Base-by-base conservation (phyloP, 2,329 filamentous ascomycete genomes). In the Paecilomyces variotii region DNA sequence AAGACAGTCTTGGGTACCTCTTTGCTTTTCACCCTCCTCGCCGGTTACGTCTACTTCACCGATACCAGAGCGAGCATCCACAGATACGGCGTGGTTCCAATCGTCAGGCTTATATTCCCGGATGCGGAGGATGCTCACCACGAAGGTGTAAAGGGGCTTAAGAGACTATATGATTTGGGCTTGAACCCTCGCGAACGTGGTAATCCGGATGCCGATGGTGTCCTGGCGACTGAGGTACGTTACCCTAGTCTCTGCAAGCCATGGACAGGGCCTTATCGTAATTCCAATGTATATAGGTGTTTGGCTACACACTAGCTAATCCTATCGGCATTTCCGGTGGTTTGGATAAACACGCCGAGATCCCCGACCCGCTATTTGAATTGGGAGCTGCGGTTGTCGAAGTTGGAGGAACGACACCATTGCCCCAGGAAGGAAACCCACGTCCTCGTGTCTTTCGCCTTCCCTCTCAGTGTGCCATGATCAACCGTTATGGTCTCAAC, bases 401-500 rank as follows among this genome's bases (percentile, higher is more conserved):
- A 72, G 88, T 99, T 1, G 94, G 94, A 61, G 94, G 93, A 53
- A 88, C 89, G 65, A 97, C 92, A 3, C 90, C 94, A 0, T 76
- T 85, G n/a, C 88, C 93, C 0, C 94, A 99, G 72, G 82, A 84
- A 4, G 94, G 94, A 6, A 99, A 99, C 75, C 86, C 89, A 0
- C 87, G 86, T 65, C 92, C 93, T 1, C 85, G 94, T 62, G 89
- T 97, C 27, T 99, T 96, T 77, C 85, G 94, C 25, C 78, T 97
- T 4, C 87, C 90, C 0, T 87, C 85, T 32, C 85, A 96, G 63
- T 87, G 95, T 64, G 91, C 90, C 14, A 81, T 99, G 72, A 90
- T 99, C 73, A 99, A 99, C 74, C 87, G 94, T 39, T 99, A 97
- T 76, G 94, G 94, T 0, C 85, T 99, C 67, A 97, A 97, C 77